These are phyloP conservation scores for Sanguinoderma infundibulare DNA, from an alignment of 1,284 basidiomycete species.

Conservation along the genomic window DNA sequence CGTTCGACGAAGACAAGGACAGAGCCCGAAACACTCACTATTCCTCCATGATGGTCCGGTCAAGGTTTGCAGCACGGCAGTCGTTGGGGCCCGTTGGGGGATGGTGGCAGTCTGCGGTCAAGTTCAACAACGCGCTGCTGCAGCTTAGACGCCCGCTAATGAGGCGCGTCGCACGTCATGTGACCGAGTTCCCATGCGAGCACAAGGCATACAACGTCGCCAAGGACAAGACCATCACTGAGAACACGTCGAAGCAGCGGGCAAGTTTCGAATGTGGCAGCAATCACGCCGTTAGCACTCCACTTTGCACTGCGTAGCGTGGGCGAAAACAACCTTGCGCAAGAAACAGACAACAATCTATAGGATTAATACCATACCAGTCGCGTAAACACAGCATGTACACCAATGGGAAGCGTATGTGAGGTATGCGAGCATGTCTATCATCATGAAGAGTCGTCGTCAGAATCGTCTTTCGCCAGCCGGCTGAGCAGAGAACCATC, in stretches of 20 bases:
- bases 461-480: constrained; percentile 27
- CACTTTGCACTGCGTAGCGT: not conserved
- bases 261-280: not conserved
- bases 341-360: too few relatives aligned
- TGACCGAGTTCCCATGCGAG: constrained; percentile 14
- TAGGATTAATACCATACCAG: not conserved
- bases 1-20: not conserved
- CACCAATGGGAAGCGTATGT: not conserved
- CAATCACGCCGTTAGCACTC: not conserved
- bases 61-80: not conserved
- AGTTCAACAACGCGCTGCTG: constrained; percentile 18
- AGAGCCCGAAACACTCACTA: constrained; percentile 11
- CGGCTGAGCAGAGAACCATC: constrained; percentile 29
- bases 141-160: constrained; percentile 16
- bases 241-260: not conserved
- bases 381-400: not conserved
- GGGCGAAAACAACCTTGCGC: not conserved
- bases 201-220: not conserved
- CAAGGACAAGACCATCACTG: not conserved
- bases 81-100: not conserved
- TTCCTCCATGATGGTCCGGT: constrained; percentile 13
- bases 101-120: constrained; percentile 11
- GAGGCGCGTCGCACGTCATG: constrained; percentile 17
- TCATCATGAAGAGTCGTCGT: constrained; percentile 25
- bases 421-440: not conserved